Percentiles rank a stretch among this genome's conserved stretches.
Evolutionary conservation across 441 rosid species (phyloP).

Genomic region (Jatropha podagrica): DNA sequence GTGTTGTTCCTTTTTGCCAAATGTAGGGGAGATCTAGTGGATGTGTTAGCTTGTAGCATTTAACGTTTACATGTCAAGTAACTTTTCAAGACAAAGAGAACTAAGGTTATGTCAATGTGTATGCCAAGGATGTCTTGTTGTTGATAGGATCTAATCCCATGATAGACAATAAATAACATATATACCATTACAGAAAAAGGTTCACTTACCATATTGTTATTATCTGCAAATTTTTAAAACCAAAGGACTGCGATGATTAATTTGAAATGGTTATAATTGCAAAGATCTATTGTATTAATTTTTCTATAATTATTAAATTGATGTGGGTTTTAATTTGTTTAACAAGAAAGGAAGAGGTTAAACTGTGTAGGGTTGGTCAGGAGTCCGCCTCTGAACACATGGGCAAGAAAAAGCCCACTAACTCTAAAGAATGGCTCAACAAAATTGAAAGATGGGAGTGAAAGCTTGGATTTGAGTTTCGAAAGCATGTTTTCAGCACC

Average conservation of each 20-base stretch:
- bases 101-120: constrained; percentile 22
- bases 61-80: constrained; percentile 21
- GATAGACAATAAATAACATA: constrained; percentile 10
- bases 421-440: constrained; percentile 7
- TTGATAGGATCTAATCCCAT: constrained; percentile 26
- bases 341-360: background rate
- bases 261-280: too few species aligned
- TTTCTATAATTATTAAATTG: too few species aligned
- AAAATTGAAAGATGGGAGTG: background rate
- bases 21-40: constrained; percentile 29
- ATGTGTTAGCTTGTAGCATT: constrained; percentile 19
- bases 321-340: too few species aligned
- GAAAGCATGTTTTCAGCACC: background rate
- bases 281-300: too few species aligned
- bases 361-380: background rate
- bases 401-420: constrained; percentile 16
- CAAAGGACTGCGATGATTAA: too few species aligned
- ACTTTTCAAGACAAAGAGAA: constrained; percentile 27
- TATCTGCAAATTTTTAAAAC: too few species aligned
- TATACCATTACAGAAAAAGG: constrained; percentile 5
- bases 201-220: background rate
- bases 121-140: constrained; percentile 17
- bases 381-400: constrained; percentile 17
- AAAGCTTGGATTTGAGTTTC: background rate
- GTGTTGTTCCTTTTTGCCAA: constrained; percentile 34